Percentiles rank a stretch among this genome's conserved stretches.
phyloP scores from a whole-genome alignment of 148 eudicot species.

The Vaccinium vitisidaea region DNA sequence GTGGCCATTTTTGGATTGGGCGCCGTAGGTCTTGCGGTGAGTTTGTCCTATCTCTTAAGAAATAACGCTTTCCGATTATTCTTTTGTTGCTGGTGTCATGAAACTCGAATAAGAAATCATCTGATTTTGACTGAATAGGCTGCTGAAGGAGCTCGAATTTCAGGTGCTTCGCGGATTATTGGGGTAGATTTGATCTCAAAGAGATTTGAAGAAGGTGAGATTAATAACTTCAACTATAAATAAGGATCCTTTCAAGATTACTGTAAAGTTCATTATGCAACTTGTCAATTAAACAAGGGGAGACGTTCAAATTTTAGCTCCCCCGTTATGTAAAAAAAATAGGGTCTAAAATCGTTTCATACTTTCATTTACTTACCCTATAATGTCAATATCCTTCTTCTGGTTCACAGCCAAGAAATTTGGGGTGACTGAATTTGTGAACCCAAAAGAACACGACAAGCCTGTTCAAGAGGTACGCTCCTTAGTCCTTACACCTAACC shows the following conservation, averaged over 20 bases:
- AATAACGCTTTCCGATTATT: neutral
- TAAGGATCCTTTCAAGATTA: neutral
- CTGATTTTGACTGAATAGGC: constrained; percentile 21
- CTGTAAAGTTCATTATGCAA: neutral
- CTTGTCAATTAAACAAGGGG: neutral
- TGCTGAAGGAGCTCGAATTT: constrained; percentile 48
- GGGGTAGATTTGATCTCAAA: constrained; percentile 41
- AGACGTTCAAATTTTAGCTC: no score
- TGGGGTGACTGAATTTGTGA: no score
- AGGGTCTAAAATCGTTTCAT: no score
- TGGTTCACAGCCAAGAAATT: no score
- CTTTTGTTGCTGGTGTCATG: neutral
- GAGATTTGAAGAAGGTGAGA: constrained; percentile 38
- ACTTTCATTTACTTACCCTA: no score
- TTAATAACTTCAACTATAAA: neutral
- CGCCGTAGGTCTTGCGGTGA: constrained; percentile 85
- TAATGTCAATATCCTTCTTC: no score
- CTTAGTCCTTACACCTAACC: neutral
- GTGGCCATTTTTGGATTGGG: constrained; percentile 82
- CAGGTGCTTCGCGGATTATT: constrained; percentile 49
- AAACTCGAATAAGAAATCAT: neutral
- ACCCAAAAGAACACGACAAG: no score
- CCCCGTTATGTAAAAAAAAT: no score
- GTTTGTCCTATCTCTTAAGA: constrained; percentile 19
- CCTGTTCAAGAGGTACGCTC: neutral